phyloP scores from a whole-genome alignment of 352 stramenopile genomes.

The Aphanomyces cochlioides region DNA sequence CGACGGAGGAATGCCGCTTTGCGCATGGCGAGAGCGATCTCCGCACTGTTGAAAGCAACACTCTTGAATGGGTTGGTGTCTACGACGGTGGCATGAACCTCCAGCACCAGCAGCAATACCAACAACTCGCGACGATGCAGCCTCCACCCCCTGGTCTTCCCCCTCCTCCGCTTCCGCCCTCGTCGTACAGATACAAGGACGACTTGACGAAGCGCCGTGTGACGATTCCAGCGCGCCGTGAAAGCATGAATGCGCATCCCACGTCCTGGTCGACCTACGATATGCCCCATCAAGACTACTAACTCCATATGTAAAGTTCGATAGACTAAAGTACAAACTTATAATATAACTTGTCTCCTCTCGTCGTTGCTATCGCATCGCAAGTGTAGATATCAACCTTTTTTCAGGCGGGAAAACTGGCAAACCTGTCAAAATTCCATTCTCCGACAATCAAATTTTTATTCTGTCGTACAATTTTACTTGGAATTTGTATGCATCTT shows the following conservation, averaged over 20 bases:
- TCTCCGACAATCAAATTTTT: too few species aligned
- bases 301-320: too few species aligned
- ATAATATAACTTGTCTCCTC: too few species aligned
- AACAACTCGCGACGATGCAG: slow-evolving; percentile 8
- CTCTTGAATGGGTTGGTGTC: slow-evolving; percentile 38
- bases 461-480: too few species aligned
- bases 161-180: background rate
- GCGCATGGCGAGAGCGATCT: slow-evolving; percentile 78
- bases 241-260: slow-evolving; percentile 7
- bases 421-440: too few species aligned
- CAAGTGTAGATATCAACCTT: too few species aligned
- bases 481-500: too few species aligned
- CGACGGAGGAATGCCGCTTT: slow-evolving; percentile 84
- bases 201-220: slow-evolving; percentile 19
- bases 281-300: background rate
- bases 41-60: slow-evolving; percentile 80
- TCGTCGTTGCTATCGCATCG: too few species aligned
- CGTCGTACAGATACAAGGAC: slow-evolving; percentile 20
- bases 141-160: background rate
- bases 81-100: background rate
- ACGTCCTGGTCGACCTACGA: background rate
- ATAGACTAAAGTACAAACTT: too few species aligned
- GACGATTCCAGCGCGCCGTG: slow-evolving; percentile 17
- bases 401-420: too few species aligned
- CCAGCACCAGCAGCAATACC: slow-evolving; percentile 17